These are phyloP conservation scores for Fraxinus sp. DNA, from an alignment of 305 asterid species.

Conservation along the genomic window DNA sequence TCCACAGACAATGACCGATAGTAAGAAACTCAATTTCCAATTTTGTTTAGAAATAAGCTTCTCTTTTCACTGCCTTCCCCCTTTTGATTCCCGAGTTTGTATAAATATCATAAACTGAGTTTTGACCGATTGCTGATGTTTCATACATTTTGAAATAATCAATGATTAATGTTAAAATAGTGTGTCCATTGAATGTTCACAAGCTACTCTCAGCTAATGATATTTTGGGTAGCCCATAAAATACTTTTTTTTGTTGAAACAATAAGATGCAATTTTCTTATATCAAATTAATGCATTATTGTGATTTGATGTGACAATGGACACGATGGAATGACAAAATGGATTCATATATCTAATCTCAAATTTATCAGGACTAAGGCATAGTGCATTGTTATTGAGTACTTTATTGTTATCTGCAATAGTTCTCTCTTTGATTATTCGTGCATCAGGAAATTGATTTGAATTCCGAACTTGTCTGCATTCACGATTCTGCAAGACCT, in stretches of 20 bases:
- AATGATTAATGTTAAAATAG: not conserved
- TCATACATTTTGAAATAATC: not conserved
- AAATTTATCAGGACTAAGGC: not conserved
- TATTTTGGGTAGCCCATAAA: not conserved
- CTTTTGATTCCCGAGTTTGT: not conserved
- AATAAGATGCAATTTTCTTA: not conserved
- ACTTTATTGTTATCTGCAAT: not conserved
- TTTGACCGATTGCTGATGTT: not conserved
- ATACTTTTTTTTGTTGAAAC: not conserved
- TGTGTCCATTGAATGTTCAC: not conserved
- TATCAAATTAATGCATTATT: not conserved
- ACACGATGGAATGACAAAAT: not conserved
- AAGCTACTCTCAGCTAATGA: not conserved
- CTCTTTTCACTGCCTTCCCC: not conserved
- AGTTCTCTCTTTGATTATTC: slow-evolving; percentile 23
- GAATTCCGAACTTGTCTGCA: slow-evolving; percentile 74
- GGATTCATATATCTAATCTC: not conserved
- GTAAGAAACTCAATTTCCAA: not conserved
- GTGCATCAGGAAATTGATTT: slow-evolving; percentile 65
- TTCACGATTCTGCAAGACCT: slow-evolving; percentile 98
- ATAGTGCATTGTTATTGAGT: not conserved
- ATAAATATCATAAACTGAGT: not conserved
- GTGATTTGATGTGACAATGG: not conserved
- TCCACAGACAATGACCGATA: not conserved
- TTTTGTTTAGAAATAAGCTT: not conserved